Evolutionary conservation across 371 early-diverging fungal species (phyloP), one percentile per base, ranked within the genome.

Genomic region (Syncephalastrum sp.): DNA sequence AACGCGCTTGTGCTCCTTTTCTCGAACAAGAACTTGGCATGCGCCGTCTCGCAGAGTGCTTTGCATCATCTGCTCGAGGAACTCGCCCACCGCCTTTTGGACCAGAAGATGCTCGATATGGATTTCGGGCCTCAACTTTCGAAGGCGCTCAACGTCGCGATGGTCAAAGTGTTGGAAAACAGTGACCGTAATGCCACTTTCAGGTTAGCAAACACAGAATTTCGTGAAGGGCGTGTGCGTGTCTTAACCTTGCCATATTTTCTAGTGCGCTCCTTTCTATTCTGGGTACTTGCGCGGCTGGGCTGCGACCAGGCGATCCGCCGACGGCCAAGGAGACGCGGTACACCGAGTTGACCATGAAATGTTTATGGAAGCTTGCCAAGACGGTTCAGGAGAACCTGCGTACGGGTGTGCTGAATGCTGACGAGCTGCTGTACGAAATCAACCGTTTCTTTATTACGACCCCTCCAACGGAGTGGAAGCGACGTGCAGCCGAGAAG

Each of bases 301-400:
- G 53, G 1, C 70, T 83, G 17, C 75, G 75, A 7, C 74, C 79
- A 42, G 77, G 80, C 3, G 83, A 84, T 50, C 69, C 82, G 2
- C 67, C 72, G 42, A 33, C 74, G 54, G 69, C 83, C 13, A 65
- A 79, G 47, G 83, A 91, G 56, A 69, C 84, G 25, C 90, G 90
- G 61, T 90, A 86, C 63, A 88, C 89, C 14, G 95, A 96, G 65
- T 67, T 95, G 29, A 88, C 91, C n/a, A 93, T 96, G 93, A 95
- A 95, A 70, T 97, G 97, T 56, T 59, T 97, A 49, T 97, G 97
- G 97, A 95, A 96, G 59, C 63, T 94, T 54, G 91, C 95, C 21
- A 96, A 95, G 71, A 74, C 86, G 10, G 80, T 97, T 49, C 85
- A 89, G 46, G 77, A 85, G 17, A 83, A 85, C 38, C 59, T 95